Base-by-base conservation (phyloP, 1,284 basidiomycete species). In the Boletus calvinii region DNA sequence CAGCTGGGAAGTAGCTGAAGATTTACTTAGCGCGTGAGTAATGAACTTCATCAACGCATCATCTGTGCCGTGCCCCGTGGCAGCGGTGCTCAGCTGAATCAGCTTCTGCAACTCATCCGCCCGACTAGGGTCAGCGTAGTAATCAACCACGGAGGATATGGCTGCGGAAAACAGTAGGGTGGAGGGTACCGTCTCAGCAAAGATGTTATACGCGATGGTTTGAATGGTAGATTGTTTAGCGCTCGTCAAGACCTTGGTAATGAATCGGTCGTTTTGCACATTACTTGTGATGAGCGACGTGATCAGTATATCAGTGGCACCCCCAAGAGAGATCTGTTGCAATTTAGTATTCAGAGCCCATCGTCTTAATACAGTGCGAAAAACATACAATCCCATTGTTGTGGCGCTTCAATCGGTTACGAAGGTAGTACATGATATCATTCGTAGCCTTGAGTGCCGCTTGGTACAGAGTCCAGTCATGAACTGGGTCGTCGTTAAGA, bases 381-480 rank as follows among this genome's bases (percentile, higher is more conserved):
- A 61, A 46, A 61, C 69, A 3, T 54, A 71, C 71, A 26, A 44
- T 49, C 20, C 65, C 61, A 20, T 60, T 45, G 6, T 54, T 59
- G 32, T 69, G 53, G 17, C 67, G 59, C 17, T 50, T 59, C 29
- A 74, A 52, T 57, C 78, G 75, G 30, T 68, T 70, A 55, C 73
- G 68, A 30, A 83, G 67, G 46, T 72, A 62, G 6, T 67, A 50
- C 20, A 72, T 66, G 37, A 87, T 64, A 24, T 77, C 59, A 3
- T 72, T 56, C 32, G 74, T 74, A 15, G 76, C 71, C 46, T 71
- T 59, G 8, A 63, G 60, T 2, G 82, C 74, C 18, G 72, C 72
- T 52, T 79, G 73, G 31, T 78, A 76, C 39, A 87, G 65, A 36
- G 71, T 71, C 83, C 84, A 90, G 52, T 87, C 84, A 53, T 78